These are phyloP conservation scores for Eucalyptus polyanthemos DNA, from an alignment of 345 rosid species.

Conservation along the genomic window DNA sequence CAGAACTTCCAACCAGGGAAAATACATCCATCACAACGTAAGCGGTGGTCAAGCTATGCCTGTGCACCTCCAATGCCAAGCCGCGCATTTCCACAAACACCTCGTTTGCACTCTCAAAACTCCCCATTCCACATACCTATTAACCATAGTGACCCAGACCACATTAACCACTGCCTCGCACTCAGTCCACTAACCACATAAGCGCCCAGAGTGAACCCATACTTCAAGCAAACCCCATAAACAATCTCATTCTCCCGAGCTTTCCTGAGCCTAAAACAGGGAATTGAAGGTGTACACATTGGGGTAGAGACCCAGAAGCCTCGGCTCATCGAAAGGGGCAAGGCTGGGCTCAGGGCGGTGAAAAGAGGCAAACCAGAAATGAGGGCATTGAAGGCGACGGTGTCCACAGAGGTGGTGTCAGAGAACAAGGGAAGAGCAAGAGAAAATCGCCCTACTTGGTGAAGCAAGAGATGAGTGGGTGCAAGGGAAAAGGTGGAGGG, in stretches of 20 bases:
- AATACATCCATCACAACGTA: not conserved
- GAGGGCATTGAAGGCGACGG: slow-evolving; percentile 9
- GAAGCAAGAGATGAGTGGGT: slow-evolving; percentile 18
- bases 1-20: not conserved
- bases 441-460: not conserved
- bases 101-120: slow-evolving; percentile 5
- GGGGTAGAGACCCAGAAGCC: slow-evolving; percentile 5
- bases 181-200: slow-evolving; percentile 16
- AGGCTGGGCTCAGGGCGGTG: too few relatives aligned
- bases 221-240: slow-evolving; percentile 10
- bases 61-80: slow-evolving; percentile 17
- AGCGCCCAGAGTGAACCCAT: slow-evolving; percentile 5
- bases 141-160: slow-evolving; percentile 12
- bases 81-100: slow-evolving; percentile 8
- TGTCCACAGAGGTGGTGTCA: slow-evolving; percentile 12
- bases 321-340: slow-evolving; percentile 5
- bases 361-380: too few relatives aligned
- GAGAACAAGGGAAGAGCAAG: slow-evolving; percentile 5
- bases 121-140: slow-evolving; percentile 18
- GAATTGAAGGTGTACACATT: slow-evolving; percentile 18
- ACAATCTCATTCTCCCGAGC: slow-evolving; percentile 2
- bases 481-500: slow-evolving; percentile 11
- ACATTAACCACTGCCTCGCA: slow-evolving; percentile 15
- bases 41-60: not conserved
- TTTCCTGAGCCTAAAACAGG: slow-evolving; percentile 2